Percentiles rank a stretch among this genome's conserved stretches.
Conservation (phyloP, 2,329 filamentous ascomycete genomes). For the Apiospora pterosperma region DNA sequence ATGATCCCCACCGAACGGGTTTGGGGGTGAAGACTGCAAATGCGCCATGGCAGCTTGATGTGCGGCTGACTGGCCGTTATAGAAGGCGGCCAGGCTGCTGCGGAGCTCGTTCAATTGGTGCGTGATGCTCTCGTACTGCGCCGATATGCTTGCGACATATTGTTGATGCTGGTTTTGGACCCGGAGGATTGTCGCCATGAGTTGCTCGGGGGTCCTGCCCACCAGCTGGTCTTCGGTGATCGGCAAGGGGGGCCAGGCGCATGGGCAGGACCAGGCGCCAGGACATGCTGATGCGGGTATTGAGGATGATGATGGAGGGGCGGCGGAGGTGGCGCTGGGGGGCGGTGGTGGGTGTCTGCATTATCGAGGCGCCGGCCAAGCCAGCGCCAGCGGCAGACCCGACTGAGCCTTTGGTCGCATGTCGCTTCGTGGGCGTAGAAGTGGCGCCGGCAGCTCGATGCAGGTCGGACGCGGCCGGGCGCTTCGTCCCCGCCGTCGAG, state of each 20-base stretch:
- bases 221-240: conserved; percentile 29
- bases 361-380: conserved; percentile 5
- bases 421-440: conserved; percentile 27
- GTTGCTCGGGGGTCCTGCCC: conserved; percentile 29
- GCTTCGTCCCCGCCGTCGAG: conserved; percentile 23
- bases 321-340: conserved; percentile 2
- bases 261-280: conserved; percentile 12
- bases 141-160: conserved; percentile 28
- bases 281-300: conserved; percentile 1
- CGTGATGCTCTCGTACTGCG: conserved; percentile 29
- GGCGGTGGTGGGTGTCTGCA: conserved; percentile 4
- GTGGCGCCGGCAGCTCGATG: conserved; percentile 26
- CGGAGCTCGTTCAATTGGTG: conserved; percentile 31
- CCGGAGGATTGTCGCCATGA: conserved; percentile 31
- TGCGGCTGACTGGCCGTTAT: conserved; percentile 21
- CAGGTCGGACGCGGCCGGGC: conserved; percentile 31
- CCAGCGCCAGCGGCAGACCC: conserved; percentile 8
- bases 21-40: conserved; percentile 7
- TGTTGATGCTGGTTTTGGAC: conserved; percentile 32
- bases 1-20: not conserved
- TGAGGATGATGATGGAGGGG: not conserved
- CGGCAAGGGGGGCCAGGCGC: conserved; percentile 17
- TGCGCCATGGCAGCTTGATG: conserved; percentile 25
- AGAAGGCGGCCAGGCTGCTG: conserved; percentile 22
- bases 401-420: conserved; percentile 20